A percentile compares a stretch with the other conserved stretches of the same genome.
Evolutionary conservation across 2,329 filamentous ascomycete species (phyloP).

Genomic region (Cladosporium sp.): DNA sequence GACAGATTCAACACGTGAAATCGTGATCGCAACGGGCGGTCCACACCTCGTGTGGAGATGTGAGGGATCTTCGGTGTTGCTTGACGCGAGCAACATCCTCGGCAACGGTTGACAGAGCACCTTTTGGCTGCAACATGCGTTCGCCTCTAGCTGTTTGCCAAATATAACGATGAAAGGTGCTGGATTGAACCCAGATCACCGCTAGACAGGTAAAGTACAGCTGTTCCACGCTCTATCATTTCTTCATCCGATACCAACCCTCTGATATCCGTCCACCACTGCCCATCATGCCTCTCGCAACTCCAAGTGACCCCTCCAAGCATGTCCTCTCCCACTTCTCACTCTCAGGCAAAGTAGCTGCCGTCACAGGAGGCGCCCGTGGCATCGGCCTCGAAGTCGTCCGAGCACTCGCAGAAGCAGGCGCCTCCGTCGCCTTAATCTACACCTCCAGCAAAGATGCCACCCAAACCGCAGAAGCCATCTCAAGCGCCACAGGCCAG

Average conservation of each 20-base stretch:
- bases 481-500: constrained; percentile 38
- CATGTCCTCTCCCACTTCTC: constrained; percentile 35
- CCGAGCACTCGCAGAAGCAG: constrained; percentile 41
- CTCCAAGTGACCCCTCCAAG: constrained; percentile 23
- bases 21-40: constrained; percentile 11
- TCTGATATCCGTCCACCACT: neutral
- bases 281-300: constrained; percentile 30
- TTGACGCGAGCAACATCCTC: neutral
- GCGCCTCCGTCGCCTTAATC: constrained; percentile 50
- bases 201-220: neutral
- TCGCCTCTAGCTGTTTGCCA: neutral
- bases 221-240: neutral
- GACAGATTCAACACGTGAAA: neutral
- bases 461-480: constrained; percentile 34
- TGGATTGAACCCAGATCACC: too few species aligned
- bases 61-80: neutral
- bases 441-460: constrained; percentile 44
- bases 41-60: constrained; percentile 21
- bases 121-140: constrained; percentile 3
- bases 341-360: constrained; percentile 39
- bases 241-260: neutral
- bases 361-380: constrained; percentile 40
- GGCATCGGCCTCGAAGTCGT: constrained; percentile 40
- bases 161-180: too few species aligned
- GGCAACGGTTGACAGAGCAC: constrained; percentile 19